A percentile compares a stretch with the other conserved stretches of the same genome.
These are phyloP conservation scores for Amanita rubescens DNA, from an alignment of 768 basidiomycete species.

Conservation along the genomic window DNA sequence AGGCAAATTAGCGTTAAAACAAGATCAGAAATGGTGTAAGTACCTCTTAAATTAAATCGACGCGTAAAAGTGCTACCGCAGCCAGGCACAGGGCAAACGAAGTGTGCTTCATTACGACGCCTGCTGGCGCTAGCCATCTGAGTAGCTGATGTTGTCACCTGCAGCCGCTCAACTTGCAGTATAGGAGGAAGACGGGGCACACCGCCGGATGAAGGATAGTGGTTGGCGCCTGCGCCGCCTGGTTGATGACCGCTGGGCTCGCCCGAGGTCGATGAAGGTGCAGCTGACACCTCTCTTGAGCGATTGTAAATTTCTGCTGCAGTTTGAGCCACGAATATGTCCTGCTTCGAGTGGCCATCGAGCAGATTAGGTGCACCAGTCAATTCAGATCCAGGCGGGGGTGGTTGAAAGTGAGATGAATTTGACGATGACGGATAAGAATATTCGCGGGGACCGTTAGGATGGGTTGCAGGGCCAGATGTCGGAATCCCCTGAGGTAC, in stretches of 20 bases:
- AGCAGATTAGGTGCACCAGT: conserved; percentile 19
- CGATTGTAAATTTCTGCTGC: conserved; percentile 51
- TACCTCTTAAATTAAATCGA: conserved; percentile 82
- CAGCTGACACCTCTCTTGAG: conserved; percentile 28
- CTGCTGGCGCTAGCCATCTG: conserved; percentile 88
- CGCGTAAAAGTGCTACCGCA: conserved; percentile 98
- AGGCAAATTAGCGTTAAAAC: conserved; percentile 6
- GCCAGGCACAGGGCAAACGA: conserved; percentile 89
- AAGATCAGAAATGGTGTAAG: conserved; percentile 8
- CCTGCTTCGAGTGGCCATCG: conserved; percentile 29
- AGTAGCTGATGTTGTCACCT: conserved; percentile 91
- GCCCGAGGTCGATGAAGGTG: conserved; percentile 29
- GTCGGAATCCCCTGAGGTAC: conserved; percentile 36
- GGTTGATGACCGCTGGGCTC: conserved; percentile 13
- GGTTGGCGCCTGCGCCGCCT: conserved; percentile 44
- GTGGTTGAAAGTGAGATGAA: conserved; percentile 30
- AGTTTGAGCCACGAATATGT: conserved; percentile 41
- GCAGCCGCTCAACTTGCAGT: conserved; percentile 87
- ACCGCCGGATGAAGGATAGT: conserved; percentile 45
- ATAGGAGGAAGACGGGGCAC: conserved; percentile 70
- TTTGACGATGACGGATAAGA: conserved; percentile 33
- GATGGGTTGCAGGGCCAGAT: conserved; percentile 35
- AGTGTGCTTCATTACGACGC: conserved; percentile 85
- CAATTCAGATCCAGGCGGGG: conserved; percentile 15
- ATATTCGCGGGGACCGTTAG: conserved; percentile 35